Conservation (phyloP, 768 basidiomycete genomes). For the Boletus eberwhitei region DNA sequence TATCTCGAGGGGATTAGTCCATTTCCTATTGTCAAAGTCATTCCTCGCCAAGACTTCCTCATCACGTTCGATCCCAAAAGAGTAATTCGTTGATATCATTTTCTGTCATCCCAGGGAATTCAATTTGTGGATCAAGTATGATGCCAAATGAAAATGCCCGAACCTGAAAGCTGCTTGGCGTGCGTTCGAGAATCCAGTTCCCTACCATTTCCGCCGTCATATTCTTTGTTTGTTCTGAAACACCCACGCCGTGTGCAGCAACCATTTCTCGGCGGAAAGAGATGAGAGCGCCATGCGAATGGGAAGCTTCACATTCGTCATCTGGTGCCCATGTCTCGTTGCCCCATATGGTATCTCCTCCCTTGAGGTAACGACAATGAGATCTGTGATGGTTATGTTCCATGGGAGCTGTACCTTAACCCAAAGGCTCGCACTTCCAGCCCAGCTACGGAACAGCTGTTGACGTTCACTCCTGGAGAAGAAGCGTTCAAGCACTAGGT, state of each 20-base stretch:
- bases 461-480: conserved; percentile 89
- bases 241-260: not conserved
- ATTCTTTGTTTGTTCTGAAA: conserved; percentile 41
- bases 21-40: conserved; percentile 73
- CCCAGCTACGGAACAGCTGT: conserved; percentile 91
- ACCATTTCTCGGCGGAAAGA: conserved; percentile 56
- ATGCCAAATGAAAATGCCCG: conserved; percentile 12
- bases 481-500: conserved; percentile 74
- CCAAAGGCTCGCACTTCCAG: conserved; percentile 92
- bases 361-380: conserved; percentile 39
- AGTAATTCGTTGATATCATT: conserved; percentile 85
- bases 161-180: conserved; percentile 79
- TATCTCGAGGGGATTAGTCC: conserved; percentile 88
- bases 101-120: conserved; percentile 34
- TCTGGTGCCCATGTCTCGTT: conserved; percentile 74
- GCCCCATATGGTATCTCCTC: conserved; percentile 84
- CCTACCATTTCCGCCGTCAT: conserved; percentile 77
- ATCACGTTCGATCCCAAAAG: conserved; percentile 82
- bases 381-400: not conserved
- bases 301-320: conserved; percentile 49
- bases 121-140: not conserved
- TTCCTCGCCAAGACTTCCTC: conserved; percentile 61
- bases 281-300: conserved; percentile 80
- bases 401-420: conserved; percentile 61
- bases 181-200: conserved; percentile 78